Evolutionary conservation across 2,329 filamentous ascomycete genomes (phyloP).

Genomic region (Lecanosticta acicola): DNA sequence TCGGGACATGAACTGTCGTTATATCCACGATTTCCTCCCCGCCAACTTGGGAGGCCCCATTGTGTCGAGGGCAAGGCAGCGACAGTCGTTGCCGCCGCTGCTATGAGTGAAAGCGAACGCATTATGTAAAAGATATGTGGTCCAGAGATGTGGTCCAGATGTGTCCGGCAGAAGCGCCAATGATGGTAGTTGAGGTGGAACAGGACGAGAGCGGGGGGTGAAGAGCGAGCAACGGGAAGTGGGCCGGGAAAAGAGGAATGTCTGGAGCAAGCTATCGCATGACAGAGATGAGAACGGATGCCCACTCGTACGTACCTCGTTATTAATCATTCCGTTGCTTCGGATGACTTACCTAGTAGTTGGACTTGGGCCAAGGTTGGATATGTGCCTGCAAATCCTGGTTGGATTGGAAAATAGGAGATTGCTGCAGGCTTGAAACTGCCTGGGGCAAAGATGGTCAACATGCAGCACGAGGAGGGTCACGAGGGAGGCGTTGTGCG

Average conservation of each 20-base stretch:
- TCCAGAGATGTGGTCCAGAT: background rate
- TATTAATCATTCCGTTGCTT: background rate
- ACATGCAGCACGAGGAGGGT: no score
- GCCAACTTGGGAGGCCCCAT: background rate
- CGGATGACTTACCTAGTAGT: background rate
- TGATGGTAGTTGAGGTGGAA: background rate
- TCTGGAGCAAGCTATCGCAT: background rate
- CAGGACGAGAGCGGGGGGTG: background rate
- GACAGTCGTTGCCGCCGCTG: slow-evolving; percentile 5
- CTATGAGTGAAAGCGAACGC: slow-evolving; percentile 5
- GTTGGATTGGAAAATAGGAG: background rate
- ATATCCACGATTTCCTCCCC: slow-evolving; percentile 3
- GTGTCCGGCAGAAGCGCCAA: background rate
- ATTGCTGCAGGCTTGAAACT: background rate
- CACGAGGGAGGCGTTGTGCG: no score
- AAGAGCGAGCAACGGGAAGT: no score
- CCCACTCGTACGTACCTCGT: background rate
- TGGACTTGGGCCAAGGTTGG: no score
- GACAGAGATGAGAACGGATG: background rate
- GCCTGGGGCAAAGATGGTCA: background rate
- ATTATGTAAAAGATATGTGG: background rate
- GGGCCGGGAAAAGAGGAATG: background rate
- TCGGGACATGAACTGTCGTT: slow-evolving; percentile 6
- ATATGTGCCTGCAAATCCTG: background rate
- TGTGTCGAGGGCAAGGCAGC: slow-evolving; percentile 2